Base-by-base conservation (phyloP, 148 eudicot species). In the Rhododendron molle region DNA sequence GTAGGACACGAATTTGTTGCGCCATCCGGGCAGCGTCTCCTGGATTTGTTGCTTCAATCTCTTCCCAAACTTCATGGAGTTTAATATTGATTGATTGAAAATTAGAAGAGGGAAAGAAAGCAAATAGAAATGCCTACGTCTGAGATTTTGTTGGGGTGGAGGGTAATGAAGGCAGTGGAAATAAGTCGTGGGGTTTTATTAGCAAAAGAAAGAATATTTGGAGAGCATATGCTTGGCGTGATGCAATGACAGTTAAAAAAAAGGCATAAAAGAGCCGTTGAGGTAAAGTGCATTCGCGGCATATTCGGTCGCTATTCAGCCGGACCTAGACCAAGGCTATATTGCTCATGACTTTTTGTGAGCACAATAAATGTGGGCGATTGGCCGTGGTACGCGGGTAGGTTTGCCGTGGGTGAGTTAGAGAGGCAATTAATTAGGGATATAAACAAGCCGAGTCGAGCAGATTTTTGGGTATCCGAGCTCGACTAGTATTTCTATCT, bases 41-140 rank as follows among this genome's bases (percentile, higher is more conserved):
- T 91, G 90, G 73, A 94, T 91, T 40, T 96, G 98, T 65, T 92
- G 93, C 86, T 94, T 93, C 88, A 96, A 80, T 71, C 98, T 89
- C 89, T 96, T 96, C 44, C 98, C 98, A 67, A 96, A 96, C 87
- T 96, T 96, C 98, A 96, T 92, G 21, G 38, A 11, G 38, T 15
- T 15, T 30, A 7, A 18, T n/a, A 5, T 26, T 52, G 56, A 52
- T 13, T 15, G 23, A 67, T 26, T 7, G 28, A 21, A 44, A 72
- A 16, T 52, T 8, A 43, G 56, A 23, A 50, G 71, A 30, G 28
- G 5, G 36, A 26, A 28, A 12, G 30, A 69, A 62, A 30, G 3
- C 26, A n/a, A 32, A 23, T 47, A 67, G 40, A 71, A 56, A 23
- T 15, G 60, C 8, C 26, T 44, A 23, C 60, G 47, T 36, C 47